Evolutionary conservation across 2,329 filamentous ascomycete genomes (phyloP), one percentile per base, ranked within the genome.

Genomic region (Aspergillus ochraceoroseus): DNA sequence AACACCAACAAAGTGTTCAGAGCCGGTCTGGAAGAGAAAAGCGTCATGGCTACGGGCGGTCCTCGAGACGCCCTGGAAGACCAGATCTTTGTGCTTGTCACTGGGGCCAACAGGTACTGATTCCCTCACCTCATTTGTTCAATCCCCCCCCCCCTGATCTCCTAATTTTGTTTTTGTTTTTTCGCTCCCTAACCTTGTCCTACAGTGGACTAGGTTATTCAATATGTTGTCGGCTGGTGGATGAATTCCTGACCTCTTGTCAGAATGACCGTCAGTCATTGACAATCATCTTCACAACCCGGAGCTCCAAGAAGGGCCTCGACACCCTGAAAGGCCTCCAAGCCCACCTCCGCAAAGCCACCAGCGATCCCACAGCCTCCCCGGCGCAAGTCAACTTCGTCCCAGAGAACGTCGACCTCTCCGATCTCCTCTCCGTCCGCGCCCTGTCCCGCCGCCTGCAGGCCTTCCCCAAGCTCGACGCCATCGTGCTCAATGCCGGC

Each of bases 171-270:
- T 26, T 31, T 20, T 39, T 30, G 29, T 15, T 20, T 28, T 36
- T 27, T 32, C 22, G 20, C 20, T 22, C 9, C 9, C 31, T n/a
- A n/a, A n/a, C n/a, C 25, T 36, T 38, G 46, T 31, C 28, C 15
- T n/a, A n/a, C 63, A 95, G 90, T 61, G 90, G 90, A 46, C 80
- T 95, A 30, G 90, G 90, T 30, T 84, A 90, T 55, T 82, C 83
- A 40, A 88, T 86, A 52, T 85, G 85, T 61, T 80, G 85, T 58
- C 85, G 87, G 46, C 74, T 95, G 41, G 90, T 94, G 54, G 87
- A 95, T 70, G 86, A 94, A 56, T 95, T 95, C 70, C 79, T 94
- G 44, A 70, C 73, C 44, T 78, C 79, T 8, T 80, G 79, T 23
- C 77, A 83, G 18, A 33, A 44, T 19, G 71, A 79, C 33, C 71